Percentiles rank a stretch among this genome's conserved stretches.
These are phyloP conservation scores for Exobasidium rhododendri DNA, from an alignment of 1,284 basidiomycete species.

Conservation along the genomic window DNA sequence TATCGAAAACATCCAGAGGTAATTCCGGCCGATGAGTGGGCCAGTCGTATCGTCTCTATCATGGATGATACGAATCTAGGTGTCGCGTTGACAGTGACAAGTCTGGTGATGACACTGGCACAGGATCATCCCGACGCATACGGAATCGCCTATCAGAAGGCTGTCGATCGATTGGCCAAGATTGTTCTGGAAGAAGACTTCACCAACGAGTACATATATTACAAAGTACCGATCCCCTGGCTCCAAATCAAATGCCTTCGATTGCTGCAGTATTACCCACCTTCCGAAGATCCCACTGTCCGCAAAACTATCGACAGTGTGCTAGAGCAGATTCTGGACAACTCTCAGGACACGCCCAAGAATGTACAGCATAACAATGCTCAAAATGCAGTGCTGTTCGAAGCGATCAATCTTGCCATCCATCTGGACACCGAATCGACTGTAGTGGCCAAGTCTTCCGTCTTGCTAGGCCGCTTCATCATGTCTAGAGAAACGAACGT, in stretches of 20 bases:
- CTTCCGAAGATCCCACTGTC: slow-evolving; percentile 74
- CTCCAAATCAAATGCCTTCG: slow-evolving; percentile 92
- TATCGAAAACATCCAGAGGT: slow-evolving; percentile 95
- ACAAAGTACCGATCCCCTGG: slow-evolving; percentile 97
- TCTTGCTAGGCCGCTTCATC: slow-evolving; percentile 90
- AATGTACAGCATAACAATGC: slow-evolving; percentile 99
- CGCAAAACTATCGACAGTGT: slow-evolving; percentile 75
- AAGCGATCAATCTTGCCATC: slow-evolving; percentile 94
- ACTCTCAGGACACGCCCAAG: slow-evolving; percentile 85
- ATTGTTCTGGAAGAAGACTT: slow-evolving; percentile 88
- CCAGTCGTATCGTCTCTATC: slow-evolving; percentile 83
- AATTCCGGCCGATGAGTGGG: slow-evolving; percentile 91
- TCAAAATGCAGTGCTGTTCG: slow-evolving; percentile 95
- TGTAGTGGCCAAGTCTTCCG: slow-evolving; percentile 82
- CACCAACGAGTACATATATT: slow-evolving; percentile 85
- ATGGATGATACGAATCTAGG: slow-evolving; percentile 89
- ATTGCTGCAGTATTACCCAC: slow-evolving; percentile 90
- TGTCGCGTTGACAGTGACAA: slow-evolving; percentile 89
- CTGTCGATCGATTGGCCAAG: slow-evolving; percentile 80
- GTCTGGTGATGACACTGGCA: slow-evolving; percentile 87
- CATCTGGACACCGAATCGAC: slow-evolving; percentile 89
- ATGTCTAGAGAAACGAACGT: slow-evolving; percentile 98
- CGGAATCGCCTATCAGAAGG: slow-evolving; percentile 86
- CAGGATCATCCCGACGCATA: slow-evolving; percentile 89
- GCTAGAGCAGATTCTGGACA: slow-evolving; percentile 84